These are phyloP conservation scores for Candida saitoana DNA, from an alignment of 805 yeast genomes.

Conservation along the genomic window DNA sequence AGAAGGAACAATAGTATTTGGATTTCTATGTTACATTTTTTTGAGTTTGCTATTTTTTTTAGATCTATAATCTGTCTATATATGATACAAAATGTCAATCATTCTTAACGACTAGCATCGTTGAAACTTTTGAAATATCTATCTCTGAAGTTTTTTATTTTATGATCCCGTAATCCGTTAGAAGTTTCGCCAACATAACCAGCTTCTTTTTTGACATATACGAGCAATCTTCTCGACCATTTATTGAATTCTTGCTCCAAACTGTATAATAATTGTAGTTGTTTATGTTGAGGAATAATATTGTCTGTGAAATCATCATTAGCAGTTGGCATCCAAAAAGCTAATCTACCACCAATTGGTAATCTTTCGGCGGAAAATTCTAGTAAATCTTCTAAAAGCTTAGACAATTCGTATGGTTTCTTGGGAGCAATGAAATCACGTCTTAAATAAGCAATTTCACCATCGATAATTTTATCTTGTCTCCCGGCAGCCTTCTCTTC, in stretches of 20 bases:
- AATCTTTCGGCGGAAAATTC: constrained; percentile 68
- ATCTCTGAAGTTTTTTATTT: constrained; percentile 61
- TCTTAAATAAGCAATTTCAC: constrained; percentile 70
- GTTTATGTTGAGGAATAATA: constrained; percentile 73
- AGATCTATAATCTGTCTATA: neutral
- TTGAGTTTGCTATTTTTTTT: neutral
- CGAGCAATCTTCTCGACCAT: constrained; percentile 87
- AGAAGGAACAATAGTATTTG: neutral
- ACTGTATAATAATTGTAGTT: constrained; percentile 63
- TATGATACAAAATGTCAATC: neutral
- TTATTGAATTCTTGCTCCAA: constrained; percentile 86
- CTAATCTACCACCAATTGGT: constrained; percentile 72
- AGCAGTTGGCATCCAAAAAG: constrained; percentile 98
- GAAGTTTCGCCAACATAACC: constrained; percentile 46
- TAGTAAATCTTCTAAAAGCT: constrained; percentile 72
- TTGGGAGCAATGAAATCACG: constrained; percentile 89
- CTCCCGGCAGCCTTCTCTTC: constrained; percentile 68
- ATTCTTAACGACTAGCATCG: constrained; percentile 24
- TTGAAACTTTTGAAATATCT: constrained; percentile 71
- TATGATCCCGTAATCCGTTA: constrained; percentile 41
- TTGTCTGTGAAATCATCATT: constrained; percentile 73
- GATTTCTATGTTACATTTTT: neutral
- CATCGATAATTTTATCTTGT: constrained; percentile 71
- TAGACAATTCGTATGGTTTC: constrained; percentile 79
- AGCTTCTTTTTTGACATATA: constrained; percentile 63